Conservation (phyloP, 768 basidiomycete species). For the Leccinum fibrillosum region DNA sequence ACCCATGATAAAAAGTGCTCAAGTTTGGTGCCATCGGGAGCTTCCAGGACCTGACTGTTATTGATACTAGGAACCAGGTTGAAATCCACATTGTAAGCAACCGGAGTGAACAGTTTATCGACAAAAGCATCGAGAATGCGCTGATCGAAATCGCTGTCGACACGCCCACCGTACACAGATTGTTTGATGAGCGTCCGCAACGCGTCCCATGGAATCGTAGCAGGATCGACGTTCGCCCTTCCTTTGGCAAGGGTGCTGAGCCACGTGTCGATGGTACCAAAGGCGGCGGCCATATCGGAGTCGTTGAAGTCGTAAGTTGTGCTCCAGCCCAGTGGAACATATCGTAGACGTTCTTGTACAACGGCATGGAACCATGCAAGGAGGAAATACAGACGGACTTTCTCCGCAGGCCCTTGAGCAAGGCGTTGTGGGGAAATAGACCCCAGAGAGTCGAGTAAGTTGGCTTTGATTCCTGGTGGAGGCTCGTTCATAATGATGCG, state of each 20-base stretch:
- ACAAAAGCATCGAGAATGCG: slow-evolving; percentile 91
- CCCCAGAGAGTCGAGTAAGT: slow-evolving; percentile 84
- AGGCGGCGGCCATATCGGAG: slow-evolving; percentile 93
- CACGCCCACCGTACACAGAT: slow-evolving; percentile 90
- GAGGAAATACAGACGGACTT: slow-evolving; percentile 89
- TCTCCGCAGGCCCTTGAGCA: slow-evolving; percentile 86
- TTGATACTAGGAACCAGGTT: slow-evolving; percentile 70
- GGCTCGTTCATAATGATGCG: slow-evolving; percentile 99
- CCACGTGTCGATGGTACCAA: slow-evolving; percentile 91
- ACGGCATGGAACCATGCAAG: slow-evolving; percentile 99
- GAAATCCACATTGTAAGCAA: slow-evolving; percentile 93
- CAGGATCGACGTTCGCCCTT: slow-evolving; percentile 88
- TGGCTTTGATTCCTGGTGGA: slow-evolving; percentile 94
- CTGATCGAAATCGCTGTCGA: slow-evolving; percentile 96
- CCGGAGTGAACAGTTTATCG: slow-evolving; percentile 80
- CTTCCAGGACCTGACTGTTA: slow-evolving; percentile 54
- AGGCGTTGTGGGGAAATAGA: slow-evolving; percentile 70
- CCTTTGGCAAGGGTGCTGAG: slow-evolving; percentile 78
- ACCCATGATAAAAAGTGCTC: slow-evolving; percentile 93
- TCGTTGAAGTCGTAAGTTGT: slow-evolving; percentile 99
- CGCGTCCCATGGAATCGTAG: slow-evolving; percentile 91
- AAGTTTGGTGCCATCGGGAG: slow-evolving; percentile 91
- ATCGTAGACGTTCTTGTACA: slow-evolving; percentile 94
- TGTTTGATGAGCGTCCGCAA: slow-evolving; percentile 92
- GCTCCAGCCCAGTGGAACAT: slow-evolving; percentile 95